Evolutionary conservation across 306 rosid genomes (phyloP).

Genomic region (Mimosa bimucronata): DNA sequence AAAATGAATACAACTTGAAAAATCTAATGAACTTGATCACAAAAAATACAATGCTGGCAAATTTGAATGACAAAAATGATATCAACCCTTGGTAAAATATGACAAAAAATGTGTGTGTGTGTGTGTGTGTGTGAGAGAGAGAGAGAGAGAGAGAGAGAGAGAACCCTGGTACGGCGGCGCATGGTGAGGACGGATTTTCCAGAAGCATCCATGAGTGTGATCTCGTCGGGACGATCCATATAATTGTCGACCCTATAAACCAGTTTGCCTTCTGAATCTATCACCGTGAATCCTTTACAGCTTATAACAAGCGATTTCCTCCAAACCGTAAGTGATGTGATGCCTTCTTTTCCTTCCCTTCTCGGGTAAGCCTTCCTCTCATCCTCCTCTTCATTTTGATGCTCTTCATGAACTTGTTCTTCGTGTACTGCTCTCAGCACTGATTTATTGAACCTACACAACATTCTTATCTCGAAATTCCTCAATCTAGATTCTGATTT

Average conservation of each 20-base stretch:
- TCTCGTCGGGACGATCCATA: slow-evolving; percentile 53
- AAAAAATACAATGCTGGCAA: no score
- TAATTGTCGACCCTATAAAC: slow-evolving; percentile 83
- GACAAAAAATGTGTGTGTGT: background rate
- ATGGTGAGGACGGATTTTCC: slow-evolving; percentile 72
- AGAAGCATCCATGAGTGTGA: slow-evolving; percentile 79
- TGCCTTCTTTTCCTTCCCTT: no score
- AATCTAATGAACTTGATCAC: no score
- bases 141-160: background rate
- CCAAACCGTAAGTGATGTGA: slow-evolving; percentile 71
- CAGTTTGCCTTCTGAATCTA: slow-evolving; percentile 69
- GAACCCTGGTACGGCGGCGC: slow-evolving; percentile 66
- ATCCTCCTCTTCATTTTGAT: slow-evolving; percentile 5
- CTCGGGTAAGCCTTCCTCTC: slow-evolving; percentile 35
- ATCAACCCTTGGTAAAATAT: no score
- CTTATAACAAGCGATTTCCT: slow-evolving; percentile 67
- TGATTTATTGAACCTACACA: slow-evolving; percentile 56
- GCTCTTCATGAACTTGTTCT: slow-evolving; percentile 37
- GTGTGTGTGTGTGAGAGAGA: no score
- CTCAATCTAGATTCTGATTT: background rate
- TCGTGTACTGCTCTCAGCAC: slow-evolving; percentile 69
- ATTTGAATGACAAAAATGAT: no score
- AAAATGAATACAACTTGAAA: no score
- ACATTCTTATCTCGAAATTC: slow-evolving; percentile 39
- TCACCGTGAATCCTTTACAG: slow-evolving; percentile 85